These are phyloP conservation scores for Dictyostelium citrinum DNA, from an alignment of 78 protist genomes.

Conservation along the genomic window DNA sequence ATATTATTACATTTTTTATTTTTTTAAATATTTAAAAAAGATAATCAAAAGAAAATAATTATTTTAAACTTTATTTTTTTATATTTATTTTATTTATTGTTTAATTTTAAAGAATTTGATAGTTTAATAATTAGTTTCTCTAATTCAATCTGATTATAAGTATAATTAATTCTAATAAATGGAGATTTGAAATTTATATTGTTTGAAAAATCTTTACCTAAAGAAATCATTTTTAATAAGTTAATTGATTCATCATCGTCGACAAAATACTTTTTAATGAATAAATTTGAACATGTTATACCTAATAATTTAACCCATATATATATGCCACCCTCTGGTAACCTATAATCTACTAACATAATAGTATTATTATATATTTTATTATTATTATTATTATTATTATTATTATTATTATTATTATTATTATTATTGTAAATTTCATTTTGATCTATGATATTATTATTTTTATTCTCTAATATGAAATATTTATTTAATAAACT, in stretches of 20 bases:
- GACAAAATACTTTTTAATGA: not conserved
- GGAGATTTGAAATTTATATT: not conserved
- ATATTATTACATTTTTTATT: too few relatives aligned
- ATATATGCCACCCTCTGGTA: constrained; percentile 86
- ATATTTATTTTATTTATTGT: too few relatives aligned
- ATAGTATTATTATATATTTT: too few relatives aligned
- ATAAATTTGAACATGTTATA: not conserved
- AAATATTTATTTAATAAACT: not conserved
- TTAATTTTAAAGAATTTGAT: not conserved
- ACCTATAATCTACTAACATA: constrained; percentile 62
- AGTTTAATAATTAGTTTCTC: not conserved
- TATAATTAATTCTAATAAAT: not conserved
- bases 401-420: too few relatives aligned
- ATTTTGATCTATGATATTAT: too few relatives aligned
- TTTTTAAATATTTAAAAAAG: too few relatives aligned
- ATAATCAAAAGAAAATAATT: too few relatives aligned
- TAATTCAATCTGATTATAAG: too few relatives aligned
- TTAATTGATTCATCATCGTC: not conserved
- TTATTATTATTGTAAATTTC: too few relatives aligned
- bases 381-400: too few relatives aligned
- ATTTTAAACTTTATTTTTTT: too few relatives aligned
- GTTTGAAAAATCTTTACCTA: not conserved
- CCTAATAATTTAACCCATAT: constrained; percentile 82
- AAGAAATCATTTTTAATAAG: too few relatives aligned
- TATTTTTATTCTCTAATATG: constrained; percentile 52